Evolutionary conservation across 495 filamentous ascomycete species (phyloP).

Genomic region (Bacidia gigantensis): DNA sequence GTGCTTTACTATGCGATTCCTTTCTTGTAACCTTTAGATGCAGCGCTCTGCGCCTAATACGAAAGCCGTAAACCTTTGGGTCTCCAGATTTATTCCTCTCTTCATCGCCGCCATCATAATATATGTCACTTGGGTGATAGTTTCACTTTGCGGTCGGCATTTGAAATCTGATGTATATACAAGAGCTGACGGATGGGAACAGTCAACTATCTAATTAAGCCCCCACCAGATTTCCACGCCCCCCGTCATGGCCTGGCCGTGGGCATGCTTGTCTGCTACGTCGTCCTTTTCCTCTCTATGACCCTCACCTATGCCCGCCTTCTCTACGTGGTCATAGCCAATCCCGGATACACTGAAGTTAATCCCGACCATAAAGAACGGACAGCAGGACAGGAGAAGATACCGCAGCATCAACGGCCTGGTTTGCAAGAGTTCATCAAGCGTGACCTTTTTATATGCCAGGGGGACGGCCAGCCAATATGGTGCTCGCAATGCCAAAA

Average conservation of each 20-base stretch:
- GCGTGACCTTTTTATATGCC: constrained; percentile 70
- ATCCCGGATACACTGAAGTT: constrained; percentile 53
- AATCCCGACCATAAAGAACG: not conserved
- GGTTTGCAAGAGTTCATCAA: constrained; percentile 50
- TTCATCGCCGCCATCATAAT: constrained; percentile 42
- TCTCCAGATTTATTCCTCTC: constrained; percentile 43
- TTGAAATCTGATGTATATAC: not conserved
- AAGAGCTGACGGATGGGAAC: constrained; percentile 5
- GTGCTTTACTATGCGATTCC: not conserved
- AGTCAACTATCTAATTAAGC: constrained; percentile 54
- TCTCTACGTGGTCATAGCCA: constrained; percentile 43
- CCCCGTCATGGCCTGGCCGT: constrained; percentile 44
- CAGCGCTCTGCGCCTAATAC: constrained; percentile 17
- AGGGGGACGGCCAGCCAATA: constrained; percentile 59
- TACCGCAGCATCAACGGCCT: constrained; percentile 3
- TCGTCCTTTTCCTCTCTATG: constrained; percentile 51
- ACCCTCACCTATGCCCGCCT: constrained; percentile 56
- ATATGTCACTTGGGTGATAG: constrained; percentile 50
- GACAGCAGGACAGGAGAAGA: constrained; percentile 8
- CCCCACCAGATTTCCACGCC: constrained; percentile 26
- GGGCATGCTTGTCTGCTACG: constrained; percentile 57
- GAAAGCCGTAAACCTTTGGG: constrained; percentile 36
- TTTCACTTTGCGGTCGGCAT: constrained; percentile 40
- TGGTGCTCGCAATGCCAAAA: constrained; percentile 70
- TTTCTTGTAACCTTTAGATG: not conserved